These are phyloP conservation scores for Pontederia paniculata DNA, from an alignment of 176 grass and related monocot genomes.

Conservation along the genomic window DNA sequence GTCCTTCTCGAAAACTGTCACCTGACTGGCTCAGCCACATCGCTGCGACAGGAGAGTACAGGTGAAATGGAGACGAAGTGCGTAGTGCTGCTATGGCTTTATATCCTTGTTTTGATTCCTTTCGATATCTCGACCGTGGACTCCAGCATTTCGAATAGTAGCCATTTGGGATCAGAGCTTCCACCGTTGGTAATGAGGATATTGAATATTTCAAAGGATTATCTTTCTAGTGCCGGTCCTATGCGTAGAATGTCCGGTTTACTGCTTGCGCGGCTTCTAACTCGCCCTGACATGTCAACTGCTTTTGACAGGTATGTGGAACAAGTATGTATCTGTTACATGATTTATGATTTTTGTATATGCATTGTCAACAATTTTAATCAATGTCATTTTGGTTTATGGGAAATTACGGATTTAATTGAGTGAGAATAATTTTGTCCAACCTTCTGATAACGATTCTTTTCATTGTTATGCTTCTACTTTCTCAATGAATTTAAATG, in stretches of 20 bases:
- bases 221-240: slow-evolving; percentile 81
- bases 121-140: slow-evolving; percentile 96
- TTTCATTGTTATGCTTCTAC: too few relatives aligned
- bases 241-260: slow-evolving; percentile 96
- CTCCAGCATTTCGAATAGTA: slow-evolving; percentile 44
- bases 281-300: slow-evolving; percentile 81
- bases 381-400: too few relatives aligned
- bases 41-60: slow-evolving; percentile 82
- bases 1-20: slow-evolving; percentile 76
- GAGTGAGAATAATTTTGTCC: too few relatives aligned
- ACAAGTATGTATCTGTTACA: too few relatives aligned
- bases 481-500: too few relatives aligned
- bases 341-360: too few relatives aligned
- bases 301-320: slow-evolving; percentile 58
- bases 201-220: slow-evolving; percentile 87
- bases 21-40: slow-evolving; percentile 30
- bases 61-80: slow-evolving; percentile 98
- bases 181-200: slow-evolving; percentile 78
- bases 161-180: slow-evolving; percentile 24
- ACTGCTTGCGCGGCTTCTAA: slow-evolving; percentile 81
- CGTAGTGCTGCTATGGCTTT: slow-evolving; percentile 90
- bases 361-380: too few relatives aligned
- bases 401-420: too few relatives aligned
- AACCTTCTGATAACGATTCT: too few relatives aligned
- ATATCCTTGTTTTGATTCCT: slow-evolving; percentile 92